Conservation (phyloP, 176 grass and related monocot species). For the Bolboschoenus planiculmis region DNA sequence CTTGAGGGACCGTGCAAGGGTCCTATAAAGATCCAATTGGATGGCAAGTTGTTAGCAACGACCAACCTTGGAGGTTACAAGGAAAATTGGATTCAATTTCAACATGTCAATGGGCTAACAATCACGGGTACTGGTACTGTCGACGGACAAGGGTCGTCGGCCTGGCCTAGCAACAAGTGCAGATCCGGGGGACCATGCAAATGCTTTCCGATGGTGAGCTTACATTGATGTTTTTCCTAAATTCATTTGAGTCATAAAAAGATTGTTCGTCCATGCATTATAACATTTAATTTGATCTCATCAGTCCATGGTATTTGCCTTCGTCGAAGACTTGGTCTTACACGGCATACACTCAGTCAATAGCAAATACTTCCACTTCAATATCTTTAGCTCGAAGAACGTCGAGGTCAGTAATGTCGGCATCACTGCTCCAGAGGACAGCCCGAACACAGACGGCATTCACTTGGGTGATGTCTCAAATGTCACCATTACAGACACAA, state of each 20-base stretch:
- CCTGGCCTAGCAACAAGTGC: conserved; percentile 31
- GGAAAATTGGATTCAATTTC: conserved; percentile 45
- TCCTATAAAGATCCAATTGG: conserved; percentile 24
- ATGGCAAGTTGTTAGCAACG: conserved; percentile 41
- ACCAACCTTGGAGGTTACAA: conserved; percentile 40
- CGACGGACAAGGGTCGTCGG: conserved; percentile 47
- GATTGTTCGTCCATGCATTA: not conserved
- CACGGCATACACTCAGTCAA: conserved; percentile 37
- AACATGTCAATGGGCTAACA: conserved; percentile 24
- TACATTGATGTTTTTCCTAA: not conserved
- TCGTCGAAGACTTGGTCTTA: conserved; percentile 19
- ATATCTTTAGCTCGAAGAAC: conserved; percentile 35
- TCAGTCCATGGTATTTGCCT: conserved; percentile 49
- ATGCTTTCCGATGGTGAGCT: conserved; percentile 40
- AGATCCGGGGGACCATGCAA: not conserved
- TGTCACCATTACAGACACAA: conserved; percentile 19
- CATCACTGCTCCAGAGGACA: no score
- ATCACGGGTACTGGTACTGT: conserved; percentile 54
- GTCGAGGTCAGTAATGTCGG: conserved; percentile 15
- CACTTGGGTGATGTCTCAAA: conserved; percentile 35
- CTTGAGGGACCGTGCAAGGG: conserved; percentile 43
- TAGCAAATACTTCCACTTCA: conserved; percentile 82
- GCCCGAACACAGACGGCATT: no score
- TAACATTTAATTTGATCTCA: not conserved
- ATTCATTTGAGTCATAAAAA: not conserved